phyloP scores from a whole-genome alignment of 148 eudicot species.

The Beta vulgaris region DNA sequence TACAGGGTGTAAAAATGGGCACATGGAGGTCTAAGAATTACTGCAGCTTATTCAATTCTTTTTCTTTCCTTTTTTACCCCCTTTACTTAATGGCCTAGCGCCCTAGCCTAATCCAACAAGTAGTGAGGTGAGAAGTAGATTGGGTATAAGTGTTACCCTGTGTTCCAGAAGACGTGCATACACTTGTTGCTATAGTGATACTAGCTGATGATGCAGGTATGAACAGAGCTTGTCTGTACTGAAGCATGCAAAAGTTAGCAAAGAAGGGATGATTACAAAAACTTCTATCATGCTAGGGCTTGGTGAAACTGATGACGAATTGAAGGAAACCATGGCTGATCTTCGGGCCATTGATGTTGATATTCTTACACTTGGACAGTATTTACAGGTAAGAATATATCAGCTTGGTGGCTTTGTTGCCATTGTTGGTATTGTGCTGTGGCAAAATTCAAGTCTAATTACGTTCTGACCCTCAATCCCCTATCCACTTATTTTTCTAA shows the following conservation, averaged over 20 bases:
- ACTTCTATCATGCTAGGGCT: constrained; percentile 93
- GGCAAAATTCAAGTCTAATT: not conserved
- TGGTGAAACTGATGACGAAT: constrained; percentile 87
- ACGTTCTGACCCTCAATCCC: not conserved
- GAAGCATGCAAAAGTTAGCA: constrained; percentile 72
- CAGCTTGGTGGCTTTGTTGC: not conserved
- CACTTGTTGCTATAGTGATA: constrained; percentile 1
- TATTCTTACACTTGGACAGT: constrained; percentile 87
- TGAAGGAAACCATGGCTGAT: constrained; percentile 80
- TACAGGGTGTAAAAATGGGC: no score
- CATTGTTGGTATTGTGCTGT: not conserved
- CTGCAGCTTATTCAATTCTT: no score
- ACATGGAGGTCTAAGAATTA: no score
- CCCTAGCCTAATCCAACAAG: not conserved
- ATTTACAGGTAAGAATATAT: constrained; percentile 58
- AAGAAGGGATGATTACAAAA: constrained; percentile 91
- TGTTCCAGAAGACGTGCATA: not conserved
- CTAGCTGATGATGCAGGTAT: constrained; percentile 45
- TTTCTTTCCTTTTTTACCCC: no score
- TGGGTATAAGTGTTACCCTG: not conserved
- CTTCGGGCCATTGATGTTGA: constrained; percentile 84
- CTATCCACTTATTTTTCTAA: no score
- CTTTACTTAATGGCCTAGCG: no score
- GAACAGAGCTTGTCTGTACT: constrained; percentile 84
- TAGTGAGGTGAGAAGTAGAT: not conserved